Percentiles rank a stretch among this genome's conserved stretches.
phyloP scores from a whole-genome alignment of 345 rosid genomes.

The Tarenaya hassleriana region DNA sequence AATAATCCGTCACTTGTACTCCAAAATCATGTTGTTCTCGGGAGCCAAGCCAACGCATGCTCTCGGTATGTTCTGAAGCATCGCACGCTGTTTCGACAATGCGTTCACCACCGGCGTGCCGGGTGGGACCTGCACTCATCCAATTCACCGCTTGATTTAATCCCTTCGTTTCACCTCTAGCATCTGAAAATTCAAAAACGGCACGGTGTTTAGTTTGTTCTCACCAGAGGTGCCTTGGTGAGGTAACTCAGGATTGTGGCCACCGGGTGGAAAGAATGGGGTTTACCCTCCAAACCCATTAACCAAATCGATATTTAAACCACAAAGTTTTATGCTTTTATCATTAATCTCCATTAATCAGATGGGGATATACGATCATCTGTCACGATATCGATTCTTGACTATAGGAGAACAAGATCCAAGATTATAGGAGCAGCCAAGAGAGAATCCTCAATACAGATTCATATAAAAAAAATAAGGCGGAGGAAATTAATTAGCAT shows the following conservation, averaged over 20 bases:
- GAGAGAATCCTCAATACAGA: no score
- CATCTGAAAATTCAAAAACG: constrained; percentile 7
- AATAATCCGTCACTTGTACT: constrained; percentile 64
- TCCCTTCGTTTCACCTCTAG: not conserved
- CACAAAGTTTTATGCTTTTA: no score
- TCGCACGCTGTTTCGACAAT: constrained; percentile 94
- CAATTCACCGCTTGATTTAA: not conserved
- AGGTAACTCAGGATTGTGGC: constrained; percentile 98
- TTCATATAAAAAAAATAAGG: no score
- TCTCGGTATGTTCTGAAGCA: constrained; percentile 96
- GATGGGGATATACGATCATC: no score
- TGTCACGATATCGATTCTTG: no score
- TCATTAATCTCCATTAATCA: no score
- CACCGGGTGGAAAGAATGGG: constrained; percentile 99
- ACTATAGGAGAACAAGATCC: no score
- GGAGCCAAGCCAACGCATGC: constrained; percentile 97
- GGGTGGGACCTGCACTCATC: constrained; percentile 70
- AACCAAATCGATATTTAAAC: no score
- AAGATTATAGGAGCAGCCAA: no score
- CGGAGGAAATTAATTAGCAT: no score
- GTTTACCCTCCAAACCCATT: no score
- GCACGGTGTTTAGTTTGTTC: constrained; percentile 21
- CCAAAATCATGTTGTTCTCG: constrained; percentile 98
- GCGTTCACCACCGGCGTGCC: constrained; percentile 99
- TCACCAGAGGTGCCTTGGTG: constrained; percentile 93